Percentiles rank a stretch among this genome's conserved stretches.
Conservation (phyloP, 257 asterid species). For the Fraxinus excelsior region DNA sequence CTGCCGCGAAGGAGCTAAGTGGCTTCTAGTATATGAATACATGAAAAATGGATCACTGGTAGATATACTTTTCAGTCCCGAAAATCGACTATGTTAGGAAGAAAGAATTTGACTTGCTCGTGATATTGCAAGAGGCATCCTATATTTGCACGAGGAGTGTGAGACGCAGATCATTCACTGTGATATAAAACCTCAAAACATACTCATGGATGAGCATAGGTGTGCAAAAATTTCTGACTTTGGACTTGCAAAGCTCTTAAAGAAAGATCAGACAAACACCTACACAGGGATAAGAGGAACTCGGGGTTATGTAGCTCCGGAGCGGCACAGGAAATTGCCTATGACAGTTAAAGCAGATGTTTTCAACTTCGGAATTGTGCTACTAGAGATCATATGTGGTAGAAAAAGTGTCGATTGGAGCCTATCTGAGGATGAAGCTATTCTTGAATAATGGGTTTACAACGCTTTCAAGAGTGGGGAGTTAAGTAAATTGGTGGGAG, state of each 20-base stretch:
- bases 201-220: constrained; percentile 46
- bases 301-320: constrained; percentile 57
- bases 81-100: constrained; percentile 36
- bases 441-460: constrained; percentile 55
- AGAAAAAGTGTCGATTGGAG: constrained; percentile 35
- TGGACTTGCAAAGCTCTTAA: constrained; percentile 58
- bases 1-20: constrained; percentile 44
- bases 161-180: constrained; percentile 61
- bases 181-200: constrained; percentile 65
- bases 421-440: constrained; percentile 37
- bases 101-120: constrained; percentile 34
- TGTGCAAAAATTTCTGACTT: constrained; percentile 55
- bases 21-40: constrained; percentile 51
- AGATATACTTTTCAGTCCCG: constrained; percentile 30
- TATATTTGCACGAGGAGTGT: constrained; percentile 63
- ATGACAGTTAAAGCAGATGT: constrained; percentile 60
- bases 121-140: constrained; percentile 54
- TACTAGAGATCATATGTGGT: constrained; percentile 51
- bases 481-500: constrained; percentile 25
- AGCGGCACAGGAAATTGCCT: constrained; percentile 46
- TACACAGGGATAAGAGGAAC: constrained; percentile 52
- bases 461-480: constrained; percentile 31
- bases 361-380: constrained; percentile 56
- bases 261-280: constrained; percentile 50
- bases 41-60: constrained; percentile 61